Percentiles rank a stretch among this genome's conserved stretches.
Conservation (phyloP, 2,329 filamentous ascomycete species). For the Fusarium transvaalense region DNA sequence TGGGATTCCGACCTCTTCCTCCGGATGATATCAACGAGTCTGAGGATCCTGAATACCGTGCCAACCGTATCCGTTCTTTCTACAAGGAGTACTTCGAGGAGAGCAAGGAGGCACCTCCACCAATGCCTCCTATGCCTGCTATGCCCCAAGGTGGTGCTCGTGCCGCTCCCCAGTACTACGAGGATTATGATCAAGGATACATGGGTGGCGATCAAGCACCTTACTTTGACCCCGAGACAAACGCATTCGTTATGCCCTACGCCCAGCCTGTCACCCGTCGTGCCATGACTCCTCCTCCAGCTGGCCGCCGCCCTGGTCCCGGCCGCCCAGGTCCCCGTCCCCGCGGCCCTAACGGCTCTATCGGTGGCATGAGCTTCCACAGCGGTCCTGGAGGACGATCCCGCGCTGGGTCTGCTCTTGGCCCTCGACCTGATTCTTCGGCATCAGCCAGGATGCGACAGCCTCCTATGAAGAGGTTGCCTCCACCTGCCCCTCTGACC, state of each 20-base stretch:
- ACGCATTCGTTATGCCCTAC: conserved; percentile 83
- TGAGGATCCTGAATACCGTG: conserved; percentile 93
- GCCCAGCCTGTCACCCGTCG: conserved; percentile 87
- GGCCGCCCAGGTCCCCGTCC: conserved; percentile 50
- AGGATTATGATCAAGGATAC: conserved; percentile 80
- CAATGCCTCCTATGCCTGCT: conserved; percentile 55
- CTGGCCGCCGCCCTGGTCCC: conserved; percentile 59
- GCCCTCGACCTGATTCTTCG: conserved; percentile 74
- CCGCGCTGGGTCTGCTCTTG: conserved; percentile 62
- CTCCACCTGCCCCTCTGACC: conserved; percentile 79
- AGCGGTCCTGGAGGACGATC: conserved; percentile 67
- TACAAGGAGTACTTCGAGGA: conserved; percentile 99
- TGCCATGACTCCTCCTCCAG: conserved; percentile 94
- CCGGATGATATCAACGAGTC: conserved; percentile 82
- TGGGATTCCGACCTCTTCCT: conserved; percentile 85
- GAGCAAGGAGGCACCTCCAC: conserved; percentile 65
- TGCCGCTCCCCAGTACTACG: conserved; percentile 68
- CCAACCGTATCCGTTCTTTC: conserved; percentile 97
- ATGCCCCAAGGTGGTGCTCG: conserved; percentile 41
- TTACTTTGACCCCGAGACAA: conserved; percentile 75
- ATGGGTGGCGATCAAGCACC: conserved; percentile 70
- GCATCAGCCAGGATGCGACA: conserved; percentile 62
- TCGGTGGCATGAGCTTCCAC: conserved; percentile 62
- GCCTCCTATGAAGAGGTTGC: conserved; percentile 62
- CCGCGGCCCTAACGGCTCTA: conserved; percentile 62